Evolutionary conservation across 2,329 filamentous ascomycete genomes (phyloP), one percentile per base, ranked within the genome.

Genomic region (Alternaria tenuissima): DNA sequence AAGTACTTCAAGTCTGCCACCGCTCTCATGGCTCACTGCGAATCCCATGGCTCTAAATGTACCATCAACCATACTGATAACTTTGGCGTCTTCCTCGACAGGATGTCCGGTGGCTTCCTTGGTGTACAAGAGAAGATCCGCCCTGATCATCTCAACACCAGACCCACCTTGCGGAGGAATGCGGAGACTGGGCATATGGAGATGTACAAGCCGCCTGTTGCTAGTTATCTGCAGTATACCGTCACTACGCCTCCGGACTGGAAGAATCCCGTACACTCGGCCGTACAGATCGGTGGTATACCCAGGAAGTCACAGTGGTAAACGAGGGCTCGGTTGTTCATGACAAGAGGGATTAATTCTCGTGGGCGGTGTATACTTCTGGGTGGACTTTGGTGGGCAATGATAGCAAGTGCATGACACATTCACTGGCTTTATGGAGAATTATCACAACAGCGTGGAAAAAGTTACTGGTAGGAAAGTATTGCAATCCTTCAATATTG

Each of bases 81-180:
- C 44, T 82, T 72, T 58, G 66, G 59, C 32, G 66, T 72, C 46
- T 77, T 74, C 51, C 67, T 82, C 22, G 76, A 80, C 56, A 72
- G 74, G n/a, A 61, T 81, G 24, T 80, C 79, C 1, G 81, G 81
- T 1, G 81, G 81, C 9, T 82, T 82, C 62, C 63, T 80, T 6
- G 65, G 65, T 5, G 76, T 77, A 6, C 42, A 68, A 9, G 72
- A 77, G 59, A 68, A 69, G 42, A 52, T 62, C 9, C 74, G 76
- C 7, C 72, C 76, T 1, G 76, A 79, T 26, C 68, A 74, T 38
- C 39, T 72, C 20, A 62, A 74, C 32, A 75, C 75, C 41, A 65
- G 65, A 2, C 30, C 62, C 0, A 58, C 68, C 20, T 47, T 65
- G 52, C 16, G 76, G 26, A 53, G 22, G 7, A 67, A 76, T 38